Base-by-base conservation (phyloP, 2,329 filamentous ascomycete species). In the Amylocarpus encephaloides region DNA sequence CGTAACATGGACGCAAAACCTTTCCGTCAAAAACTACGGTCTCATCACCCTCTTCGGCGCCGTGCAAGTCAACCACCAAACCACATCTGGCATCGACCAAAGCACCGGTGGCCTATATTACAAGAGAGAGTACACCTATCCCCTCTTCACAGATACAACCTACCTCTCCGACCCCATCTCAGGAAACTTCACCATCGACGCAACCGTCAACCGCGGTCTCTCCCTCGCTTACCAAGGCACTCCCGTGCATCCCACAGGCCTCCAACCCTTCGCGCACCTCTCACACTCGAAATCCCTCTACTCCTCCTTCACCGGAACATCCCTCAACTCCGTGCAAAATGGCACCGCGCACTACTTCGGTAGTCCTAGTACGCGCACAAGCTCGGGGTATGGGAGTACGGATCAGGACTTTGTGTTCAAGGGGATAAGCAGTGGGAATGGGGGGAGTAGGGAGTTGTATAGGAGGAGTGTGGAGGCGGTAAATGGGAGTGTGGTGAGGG, bases 261-360 rank as follows among this genome's bases (percentile, higher is more conserved):
- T 85, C 2, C 78, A 85, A 55, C 77, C 75, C 0, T 83, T 84
- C 56, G 58, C 67, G 19, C 50, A 65, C 3, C 42, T 68, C 49
- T 50, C 62, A 35, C 36, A 61, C 44, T 26, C 54, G 6, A 43
- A 52, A 30, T 54, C 60, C 29, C 52, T 62, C 18, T 48, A 54
- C 3, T 45, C 57, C 6, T 35, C 54, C 2, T 66, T 73, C 53
- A 53, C 60, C 15, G 73, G 72, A 6, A 67, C 72, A 0, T 58
- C 63, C 2, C 61, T 80, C 9, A 63, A 60, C 1, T 85, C 81
- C 0, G 72, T 63, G 36, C 77, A 82, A 54, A 76, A 78, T 35
- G 82, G 81, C 30, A 76, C 71, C 5, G 83, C 80, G 5, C 67
- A 62, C 29, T 86, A 81, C 62, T 68, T 73, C n/a, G 68, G 71